Base-by-base conservation (phyloP, 2,329 filamentous ascomycete genomes). In the Monosporascus sp. region DNA sequence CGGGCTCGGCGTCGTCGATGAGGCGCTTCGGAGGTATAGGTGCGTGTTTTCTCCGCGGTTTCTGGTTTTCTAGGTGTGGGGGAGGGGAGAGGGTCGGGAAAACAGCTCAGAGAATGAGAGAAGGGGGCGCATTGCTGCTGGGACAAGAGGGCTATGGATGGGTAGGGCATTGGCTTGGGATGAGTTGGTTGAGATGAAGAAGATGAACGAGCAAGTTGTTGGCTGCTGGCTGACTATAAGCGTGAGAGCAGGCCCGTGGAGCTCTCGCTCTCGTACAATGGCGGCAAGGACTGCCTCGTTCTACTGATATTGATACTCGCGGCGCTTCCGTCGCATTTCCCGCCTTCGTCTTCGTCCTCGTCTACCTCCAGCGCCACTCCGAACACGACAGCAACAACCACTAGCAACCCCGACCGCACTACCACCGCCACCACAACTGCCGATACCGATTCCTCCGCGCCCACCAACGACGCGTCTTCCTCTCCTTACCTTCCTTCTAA, bases 201-300 rank as follows among this genome's bases (percentile, higher is more conserved):
- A 5, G 3, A 14, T 31, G 28, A 31, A 4, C 9, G 28, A 31
- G 9, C 4, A 5, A 40, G 28, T 50, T 20, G 22, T 7, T 49
- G 47, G 18, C 45, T 31, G 58, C 54, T n/a, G 51, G 6, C 20
- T 49, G 51, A 41, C 28, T 52, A 50, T 53, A 44, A 45, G 15
- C 24, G n/a, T 31, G 9, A 31, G 48, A 37, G 35, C 63, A 94
- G 89, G 54, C 81, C 88, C 57, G 79, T 87, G 54, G 81, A 95
- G 67, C 80, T 97, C 56, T 91, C 92, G 5, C 78, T 97, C 59
- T 96, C 93, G 53, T 99, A 97, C 74, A 99, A 99, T 65, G 94
- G 94, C 67, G 94, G 94, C 56, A 99, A 99, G 72, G 94, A 97
- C 78, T 97, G 93, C 65, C 87, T 97, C 18, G 92, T 97, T 51